Evolutionary conservation across 2,329 filamentous ascomycete species (phyloP).

Genomic region (Fusarium ramigenum): DNA sequence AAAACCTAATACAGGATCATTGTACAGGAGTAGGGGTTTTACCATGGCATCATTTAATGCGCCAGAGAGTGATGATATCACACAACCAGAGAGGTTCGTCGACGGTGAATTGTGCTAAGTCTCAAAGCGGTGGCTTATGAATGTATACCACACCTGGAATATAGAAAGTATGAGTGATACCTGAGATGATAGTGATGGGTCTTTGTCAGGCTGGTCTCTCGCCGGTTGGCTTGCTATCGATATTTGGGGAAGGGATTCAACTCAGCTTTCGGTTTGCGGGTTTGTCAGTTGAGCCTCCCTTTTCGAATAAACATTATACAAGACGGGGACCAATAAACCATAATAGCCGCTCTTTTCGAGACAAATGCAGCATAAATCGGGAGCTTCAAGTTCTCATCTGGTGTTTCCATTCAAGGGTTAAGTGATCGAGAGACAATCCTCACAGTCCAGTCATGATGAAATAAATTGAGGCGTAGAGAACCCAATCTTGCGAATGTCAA

Average conservation of each 20-base stretch:
- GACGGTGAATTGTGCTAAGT: slow-evolving; percentile 18
- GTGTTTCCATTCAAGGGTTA: neutral
- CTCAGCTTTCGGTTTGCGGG: neutral
- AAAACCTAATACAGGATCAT: neutral
- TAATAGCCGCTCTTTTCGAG: neutral
- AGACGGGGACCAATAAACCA: neutral
- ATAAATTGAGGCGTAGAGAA: neutral
- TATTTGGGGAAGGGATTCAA: neutral
- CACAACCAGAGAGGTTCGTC: neutral
- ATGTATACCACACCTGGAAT: neutral
- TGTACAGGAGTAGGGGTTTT: neutral
- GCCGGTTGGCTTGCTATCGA: neutral
- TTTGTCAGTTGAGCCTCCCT: neutral
- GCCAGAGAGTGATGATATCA: slow-evolving; percentile 19
- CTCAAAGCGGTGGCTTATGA: slow-evolving; percentile 6
- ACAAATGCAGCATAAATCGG: neutral
- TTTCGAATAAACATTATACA: neutral
- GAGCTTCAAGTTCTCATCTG: neutral
- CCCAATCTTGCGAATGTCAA: neutral
- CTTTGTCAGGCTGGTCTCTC: neutral
- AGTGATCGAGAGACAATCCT: neutral
- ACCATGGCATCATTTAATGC: slow-evolving; percentile 31
- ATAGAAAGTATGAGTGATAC: neutral
- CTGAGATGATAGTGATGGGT: neutral
- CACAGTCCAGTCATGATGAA: neutral